Base-by-base conservation (phyloP, 805 yeast genomes). In the Candida silvicultrix region DNA sequence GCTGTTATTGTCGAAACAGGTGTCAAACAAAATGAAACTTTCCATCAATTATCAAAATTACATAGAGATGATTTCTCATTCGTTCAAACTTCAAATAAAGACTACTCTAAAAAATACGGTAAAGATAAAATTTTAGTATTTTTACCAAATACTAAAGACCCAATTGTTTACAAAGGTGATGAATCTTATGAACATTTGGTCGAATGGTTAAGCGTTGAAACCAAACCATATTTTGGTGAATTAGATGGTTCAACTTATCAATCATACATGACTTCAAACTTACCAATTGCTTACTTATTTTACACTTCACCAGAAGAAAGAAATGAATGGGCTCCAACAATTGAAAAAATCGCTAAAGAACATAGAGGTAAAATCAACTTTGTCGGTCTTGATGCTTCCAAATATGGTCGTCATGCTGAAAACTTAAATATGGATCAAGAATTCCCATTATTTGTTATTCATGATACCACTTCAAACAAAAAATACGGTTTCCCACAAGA, bases 361-460 rank as follows among this genome's bases (percentile, higher is more conserved):
- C 74, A 77, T 69, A 80, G 88, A 73, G 96, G 96, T 51, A 75
- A 79, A 62, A 67, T 89, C 55, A 87, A 85, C 73, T 83, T 94
- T 66, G 97, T 86, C 54, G 95, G 92, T 68, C 74, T 94, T 58
- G 90, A 92, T 60, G 95, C 96, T 47, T 61, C 73, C 45, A 70
- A 37, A 37, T 37, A 37, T 63, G 95, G 95, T 54, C 77, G 74
- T 64, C 97, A 90, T 60, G 95, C 95, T 46, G 81, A 77, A 60
- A 78, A 80, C 67, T 75, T 90, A 62, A 86, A 84, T 73, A 77
- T 89, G 79, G 73, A 81, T 67, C 84, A 85, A 59, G 78, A 80
- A 58, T 84, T 85, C 78, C 99, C 99, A 66, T 79, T 92, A 49
- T 83, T 94, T 63, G 96, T 81, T 42, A 84, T 92, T 55, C 97